A percentile compares a stretch with the other conserved stretches of the same genome.
These are phyloP conservation scores for Xylariaceae sp. DNA, from an alignment of 2,329 filamentous ascomycete species.

Conservation along the genomic window DNA sequence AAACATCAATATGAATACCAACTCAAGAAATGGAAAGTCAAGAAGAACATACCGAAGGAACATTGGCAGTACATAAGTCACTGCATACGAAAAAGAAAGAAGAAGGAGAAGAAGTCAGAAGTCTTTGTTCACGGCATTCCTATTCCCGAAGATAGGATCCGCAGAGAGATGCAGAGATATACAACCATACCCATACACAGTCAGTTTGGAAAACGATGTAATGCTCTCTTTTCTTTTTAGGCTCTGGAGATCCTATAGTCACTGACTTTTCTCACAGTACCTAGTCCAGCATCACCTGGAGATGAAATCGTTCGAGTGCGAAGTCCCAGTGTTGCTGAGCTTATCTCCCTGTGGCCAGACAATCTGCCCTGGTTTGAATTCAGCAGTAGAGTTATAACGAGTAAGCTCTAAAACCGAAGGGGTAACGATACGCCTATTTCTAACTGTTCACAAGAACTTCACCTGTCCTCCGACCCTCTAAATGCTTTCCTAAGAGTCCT, in stretches of 20 bases:
- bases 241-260: too few species aligned
- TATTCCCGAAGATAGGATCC: constrained; percentile 3
- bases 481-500: too few species aligned
- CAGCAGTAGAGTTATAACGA: not conserved
- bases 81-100: constrained; percentile 2
- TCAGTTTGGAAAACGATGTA: constrained; percentile 3
- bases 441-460: too few species aligned
- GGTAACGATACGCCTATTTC: not conserved
- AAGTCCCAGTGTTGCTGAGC: not conserved
- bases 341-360: constrained; percentile 2
- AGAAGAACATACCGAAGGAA: constrained; percentile 6
- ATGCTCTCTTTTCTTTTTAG: not conserved
- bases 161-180: constrained; percentile 4
- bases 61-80: constrained; percentile 7
- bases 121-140: constrained; percentile 1
- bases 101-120: constrained; percentile 1
- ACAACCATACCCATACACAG: constrained; percentile 6
- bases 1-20: constrained; percentile 11
- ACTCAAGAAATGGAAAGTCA: constrained; percentile 10
- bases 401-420: constrained; percentile 1
- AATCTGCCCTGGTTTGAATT: constrained; percentile 12
- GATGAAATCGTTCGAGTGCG: constrained; percentile 2
- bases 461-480: too few species aligned
- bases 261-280: not conserved
- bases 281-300: constrained; percentile 4